Conservation (phyloP, 1,139 yeast genomes). For the Suhomyces kunorum region DNA sequence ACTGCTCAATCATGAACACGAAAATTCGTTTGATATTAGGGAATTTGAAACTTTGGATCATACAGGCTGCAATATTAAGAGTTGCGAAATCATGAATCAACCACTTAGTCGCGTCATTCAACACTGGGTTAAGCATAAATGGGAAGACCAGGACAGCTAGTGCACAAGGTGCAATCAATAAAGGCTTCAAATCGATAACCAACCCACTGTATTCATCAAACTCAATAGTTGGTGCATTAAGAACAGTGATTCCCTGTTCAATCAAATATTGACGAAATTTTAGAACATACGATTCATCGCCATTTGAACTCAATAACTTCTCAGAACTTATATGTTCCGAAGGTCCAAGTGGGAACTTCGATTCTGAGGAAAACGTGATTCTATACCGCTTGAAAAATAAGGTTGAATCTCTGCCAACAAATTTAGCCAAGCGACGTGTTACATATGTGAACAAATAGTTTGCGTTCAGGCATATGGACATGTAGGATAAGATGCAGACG, state of each 20-base stretch:
- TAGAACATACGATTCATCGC: constrained; percentile 21
- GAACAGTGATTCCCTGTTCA: constrained; percentile 19
- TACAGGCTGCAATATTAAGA: constrained; percentile 36
- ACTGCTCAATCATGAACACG: constrained; percentile 36
- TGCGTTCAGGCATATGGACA: constrained; percentile 8
- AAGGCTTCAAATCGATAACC: constrained; percentile 36
- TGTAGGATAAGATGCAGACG: not conserved
- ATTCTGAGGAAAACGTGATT: constrained; percentile 21
- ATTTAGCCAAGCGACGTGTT: constrained; percentile 8
- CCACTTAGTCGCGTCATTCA: constrained; percentile 28
- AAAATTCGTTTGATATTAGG: constrained; percentile 47
- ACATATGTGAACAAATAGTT: constrained; percentile 6
- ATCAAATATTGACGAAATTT: constrained; percentile 18
- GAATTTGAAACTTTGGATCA: constrained; percentile 32
- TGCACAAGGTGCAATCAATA: constrained; percentile 28
- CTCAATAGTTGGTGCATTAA: constrained; percentile 21
- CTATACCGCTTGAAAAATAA: constrained; percentile 23
- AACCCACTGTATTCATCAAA: constrained; percentile 26
- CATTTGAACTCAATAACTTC: constrained; percentile 8
- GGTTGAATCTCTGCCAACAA: constrained; percentile 10
- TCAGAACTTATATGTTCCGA: constrained; percentile 19
- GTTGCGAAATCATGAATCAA: constrained; percentile 36
- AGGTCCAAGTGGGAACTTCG: constrained; percentile 25
- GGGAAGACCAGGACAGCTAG: constrained; percentile 21
- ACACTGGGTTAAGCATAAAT: constrained; percentile 24